Conservation (phyloP, 2,329 filamentous ascomycete species). For the Pseudogymnoascus sp. region DNA sequence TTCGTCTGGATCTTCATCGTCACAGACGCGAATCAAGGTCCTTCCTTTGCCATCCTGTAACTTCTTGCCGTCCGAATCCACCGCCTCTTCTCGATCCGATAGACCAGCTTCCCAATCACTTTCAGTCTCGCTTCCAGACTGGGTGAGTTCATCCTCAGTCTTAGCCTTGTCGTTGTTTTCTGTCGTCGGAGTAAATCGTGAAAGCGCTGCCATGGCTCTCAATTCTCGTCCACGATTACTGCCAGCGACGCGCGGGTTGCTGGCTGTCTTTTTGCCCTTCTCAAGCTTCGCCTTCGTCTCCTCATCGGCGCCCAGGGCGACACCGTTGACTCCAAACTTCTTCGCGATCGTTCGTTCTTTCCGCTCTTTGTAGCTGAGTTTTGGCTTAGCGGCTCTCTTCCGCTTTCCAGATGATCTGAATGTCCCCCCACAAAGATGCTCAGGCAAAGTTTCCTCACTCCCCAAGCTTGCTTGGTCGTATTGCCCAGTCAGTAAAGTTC, state of each 20-base stretch:
- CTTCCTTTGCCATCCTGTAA: slow-evolving; percentile 59
- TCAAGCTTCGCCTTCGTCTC: slow-evolving; percentile 36
- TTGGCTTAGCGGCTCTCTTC: slow-evolving; percentile 42
- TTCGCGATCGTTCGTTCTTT: slow-evolving; percentile 46
- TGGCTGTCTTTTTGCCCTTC: slow-evolving; percentile 42
- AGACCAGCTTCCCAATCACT: slow-evolving; percentile 33
- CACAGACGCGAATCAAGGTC: slow-evolving; percentile 66
- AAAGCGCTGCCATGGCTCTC: slow-evolving; percentile 51
- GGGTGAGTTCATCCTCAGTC: slow-evolving; percentile 30
- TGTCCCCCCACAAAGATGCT: slow-evolving; percentile 75
- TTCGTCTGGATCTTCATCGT: slow-evolving; percentile 56
- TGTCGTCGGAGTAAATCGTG: slow-evolving; percentile 41
- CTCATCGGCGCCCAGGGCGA: slow-evolving; percentile 43
- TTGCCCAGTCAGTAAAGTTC: slow-evolving; percentile 51
- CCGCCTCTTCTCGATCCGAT: slow-evolving; percentile 40
- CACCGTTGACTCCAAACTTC: slow-evolving; percentile 45
- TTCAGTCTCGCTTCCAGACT: slow-evolving; percentile 37
- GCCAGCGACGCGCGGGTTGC: slow-evolving; percentile 51
- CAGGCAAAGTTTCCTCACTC: slow-evolving; percentile 50
- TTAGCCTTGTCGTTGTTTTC: slow-evolving; percentile 26
- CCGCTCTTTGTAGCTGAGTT: slow-evolving; percentile 31
- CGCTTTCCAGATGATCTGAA: slow-evolving; percentile 51
- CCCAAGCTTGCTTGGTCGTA: slow-evolving; percentile 46
- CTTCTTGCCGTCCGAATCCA: slow-evolving; percentile 56
- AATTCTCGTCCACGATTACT: slow-evolving; percentile 52